phyloP scores from a whole-genome alignment of 306 rosid genomes.

The Dicorynia guianensis region DNA sequence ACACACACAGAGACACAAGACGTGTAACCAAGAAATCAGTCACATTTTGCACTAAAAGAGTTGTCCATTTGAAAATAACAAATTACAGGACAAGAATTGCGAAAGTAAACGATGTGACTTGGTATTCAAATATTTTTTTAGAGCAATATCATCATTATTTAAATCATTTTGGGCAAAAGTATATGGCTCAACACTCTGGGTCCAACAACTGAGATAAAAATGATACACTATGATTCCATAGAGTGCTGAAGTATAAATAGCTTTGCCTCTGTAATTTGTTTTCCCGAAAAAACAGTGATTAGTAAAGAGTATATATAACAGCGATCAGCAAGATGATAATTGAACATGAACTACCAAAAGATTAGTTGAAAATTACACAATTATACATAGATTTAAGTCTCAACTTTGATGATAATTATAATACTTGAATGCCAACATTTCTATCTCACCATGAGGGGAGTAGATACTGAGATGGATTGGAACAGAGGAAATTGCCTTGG shows the following conservation, averaged over 20 bases:
- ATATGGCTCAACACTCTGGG: not conserved
- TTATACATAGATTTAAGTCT: constrained; percentile 55
- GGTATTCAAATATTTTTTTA: constrained; percentile 19
- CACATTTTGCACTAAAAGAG: not conserved
- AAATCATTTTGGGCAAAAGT: constrained; percentile 23
- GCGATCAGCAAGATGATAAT: not conserved
- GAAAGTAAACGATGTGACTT: constrained; percentile 7
- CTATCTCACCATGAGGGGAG: constrained; percentile 87
- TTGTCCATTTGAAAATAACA: constrained; percentile 16
- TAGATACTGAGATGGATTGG: constrained; percentile 97
- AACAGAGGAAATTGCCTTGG: constrained; percentile 84
- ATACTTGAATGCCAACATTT: constrained; percentile 24
- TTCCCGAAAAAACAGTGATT: constrained; percentile 13
- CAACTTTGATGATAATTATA: constrained; percentile 4
- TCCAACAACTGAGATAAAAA: constrained; percentile 8
- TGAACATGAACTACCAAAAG: not conserved
- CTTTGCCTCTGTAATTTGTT: constrained; percentile 16
- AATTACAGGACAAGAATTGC: not conserved
- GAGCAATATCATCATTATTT: not conserved
- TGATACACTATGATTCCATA: not conserved
- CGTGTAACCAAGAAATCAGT: not conserved
- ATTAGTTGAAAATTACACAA: constrained; percentile 54
- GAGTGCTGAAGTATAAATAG: not conserved
- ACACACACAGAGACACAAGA: not conserved
- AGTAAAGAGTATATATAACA: constrained; percentile 7